Conservation (phyloP, 2,329 filamentous ascomycete species). For the Tolypocladium endophyticum region DNA sequence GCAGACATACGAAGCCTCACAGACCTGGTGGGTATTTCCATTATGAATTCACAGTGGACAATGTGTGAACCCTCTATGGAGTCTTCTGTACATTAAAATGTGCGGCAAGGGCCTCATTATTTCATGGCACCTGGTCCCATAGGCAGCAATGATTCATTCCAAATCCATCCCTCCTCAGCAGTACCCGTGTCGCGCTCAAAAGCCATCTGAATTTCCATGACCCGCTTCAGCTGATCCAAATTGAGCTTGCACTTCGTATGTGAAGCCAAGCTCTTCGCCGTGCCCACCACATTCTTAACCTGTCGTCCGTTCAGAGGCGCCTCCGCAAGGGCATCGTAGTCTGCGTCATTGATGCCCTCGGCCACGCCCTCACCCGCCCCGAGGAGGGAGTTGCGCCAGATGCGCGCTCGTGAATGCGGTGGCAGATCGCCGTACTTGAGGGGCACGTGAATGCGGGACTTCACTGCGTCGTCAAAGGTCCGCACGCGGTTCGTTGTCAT, state of each 20-base stretch:
- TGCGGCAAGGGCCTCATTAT: not conserved
- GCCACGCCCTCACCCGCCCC: not conserved
- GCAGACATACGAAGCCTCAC: no score
- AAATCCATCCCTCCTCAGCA: not conserved
- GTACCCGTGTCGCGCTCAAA: not conserved
- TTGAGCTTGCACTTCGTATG: not conserved
- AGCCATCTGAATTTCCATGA: not conserved
- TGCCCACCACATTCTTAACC: not conserved
- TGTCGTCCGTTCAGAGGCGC: not conserved
- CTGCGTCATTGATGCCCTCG: not conserved
- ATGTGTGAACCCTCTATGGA: no score
- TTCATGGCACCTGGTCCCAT: not conserved
- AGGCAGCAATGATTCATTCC: not conserved
- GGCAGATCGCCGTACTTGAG: conserved; percentile 23
- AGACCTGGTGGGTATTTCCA: no score
- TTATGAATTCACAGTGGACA: no score
- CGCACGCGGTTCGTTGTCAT: conserved; percentile 41
- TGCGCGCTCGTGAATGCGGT: not conserved
- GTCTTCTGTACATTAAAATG: no score
- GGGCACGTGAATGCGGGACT: conserved; percentile 33
- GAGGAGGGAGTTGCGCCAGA: not conserved
- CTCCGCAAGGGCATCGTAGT: not conserved
- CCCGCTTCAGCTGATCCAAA: not conserved
- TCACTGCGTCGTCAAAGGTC: conserved; percentile 37
- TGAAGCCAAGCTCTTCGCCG: conserved; percentile 3